phyloP scores from a whole-genome alignment of 257 asterid genomes.

The Jacaranda copaia region DNA sequence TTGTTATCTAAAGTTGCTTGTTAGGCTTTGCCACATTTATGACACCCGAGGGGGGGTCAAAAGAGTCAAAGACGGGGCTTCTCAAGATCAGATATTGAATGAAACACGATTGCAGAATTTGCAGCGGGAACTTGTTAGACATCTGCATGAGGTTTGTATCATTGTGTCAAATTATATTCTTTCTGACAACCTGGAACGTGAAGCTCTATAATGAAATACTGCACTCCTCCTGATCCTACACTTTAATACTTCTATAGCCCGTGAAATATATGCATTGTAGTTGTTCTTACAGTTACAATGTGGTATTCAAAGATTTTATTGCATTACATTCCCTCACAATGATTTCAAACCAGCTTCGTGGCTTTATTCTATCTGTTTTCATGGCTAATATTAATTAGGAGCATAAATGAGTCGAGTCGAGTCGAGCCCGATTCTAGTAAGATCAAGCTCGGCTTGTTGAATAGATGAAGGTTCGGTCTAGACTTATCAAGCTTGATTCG shows the following conservation, averaged over 20 bases:
- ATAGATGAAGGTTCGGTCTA: no score
- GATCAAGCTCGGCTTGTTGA: no score
- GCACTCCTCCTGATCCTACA: background rate
- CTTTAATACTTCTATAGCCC: background rate
- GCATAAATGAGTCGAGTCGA: no score
- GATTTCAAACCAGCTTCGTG: background rate
- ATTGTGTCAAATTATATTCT: conserved; percentile 18
- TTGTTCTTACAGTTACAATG: background rate
- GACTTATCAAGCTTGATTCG: no score
- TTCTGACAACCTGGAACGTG: conserved; percentile 8
- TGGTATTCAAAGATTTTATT: background rate
- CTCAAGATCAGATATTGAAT: conserved; percentile 89
- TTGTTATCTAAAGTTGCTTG: conserved; percentile 88
- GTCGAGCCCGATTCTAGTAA: no score
- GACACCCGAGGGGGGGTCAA: conserved; percentile 95
- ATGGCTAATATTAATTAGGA: conserved; percentile 23
- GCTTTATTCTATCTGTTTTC: conserved; percentile 7
- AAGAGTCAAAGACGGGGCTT: conserved; percentile 92
- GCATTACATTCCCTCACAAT: background rate
- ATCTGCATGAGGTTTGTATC: conserved; percentile 77
- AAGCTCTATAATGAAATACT: background rate
- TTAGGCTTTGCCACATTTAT: conserved; percentile 85
- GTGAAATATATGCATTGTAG: background rate
- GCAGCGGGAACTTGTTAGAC: conserved; percentile 85
- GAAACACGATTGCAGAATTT: conserved; percentile 86